Percentiles rank a stretch among this genome's conserved stretches.
Evolutionary conservation across 805 yeast species (phyloP).

Genomic region (Kodamaea sagamina): DNA sequence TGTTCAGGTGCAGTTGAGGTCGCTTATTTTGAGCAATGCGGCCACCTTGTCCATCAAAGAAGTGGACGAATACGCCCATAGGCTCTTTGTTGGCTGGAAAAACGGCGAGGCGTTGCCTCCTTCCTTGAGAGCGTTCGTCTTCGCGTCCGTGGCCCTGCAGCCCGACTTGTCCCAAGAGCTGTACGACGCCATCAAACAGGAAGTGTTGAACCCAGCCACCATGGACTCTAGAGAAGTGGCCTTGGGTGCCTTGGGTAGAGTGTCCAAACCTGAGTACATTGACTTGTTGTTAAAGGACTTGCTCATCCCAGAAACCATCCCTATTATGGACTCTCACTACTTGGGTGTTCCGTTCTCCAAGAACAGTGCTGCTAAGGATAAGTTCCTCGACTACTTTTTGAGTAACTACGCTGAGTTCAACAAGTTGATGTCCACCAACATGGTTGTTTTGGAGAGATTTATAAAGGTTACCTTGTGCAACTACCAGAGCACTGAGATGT

Average conservation of each 20-base stretch:
- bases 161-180: conserved; percentile 30
- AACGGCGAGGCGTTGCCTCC: conserved; percentile 39
- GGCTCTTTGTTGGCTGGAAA: conserved; percentile 30
- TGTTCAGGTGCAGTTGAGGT: conserved; percentile 34
- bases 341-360: conserved; percentile 48
- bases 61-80: conserved; percentile 37
- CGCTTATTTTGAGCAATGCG: conserved; percentile 42
- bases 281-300: conserved; percentile 42
- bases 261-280: conserved; percentile 38
- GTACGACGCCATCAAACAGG: conserved; percentile 45
- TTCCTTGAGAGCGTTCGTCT: conserved; percentile 45
- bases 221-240: conserved; percentile 63
- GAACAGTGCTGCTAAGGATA: conserved; percentile 45
- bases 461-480: conserved; percentile 41
- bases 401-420: conserved; percentile 48
- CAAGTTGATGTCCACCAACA: conserved; percentile 47
- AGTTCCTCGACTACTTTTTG: conserved; percentile 53
- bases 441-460: conserved; percentile 54
- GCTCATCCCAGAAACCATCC: conserved; percentile 45
- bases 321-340: conserved; percentile 61
- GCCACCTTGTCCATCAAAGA: conserved; percentile 41
- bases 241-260: conserved; percentile 53
- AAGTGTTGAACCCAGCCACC: conserved; percentile 51
- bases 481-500: conserved; percentile 37
- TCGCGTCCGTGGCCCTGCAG: conserved; percentile 44